Evolutionary conservation across 2,329 filamentous ascomycete species (phyloP), one percentile per base, ranked within the genome.

Genomic region (Alternaria angustiovoidea): DNA sequence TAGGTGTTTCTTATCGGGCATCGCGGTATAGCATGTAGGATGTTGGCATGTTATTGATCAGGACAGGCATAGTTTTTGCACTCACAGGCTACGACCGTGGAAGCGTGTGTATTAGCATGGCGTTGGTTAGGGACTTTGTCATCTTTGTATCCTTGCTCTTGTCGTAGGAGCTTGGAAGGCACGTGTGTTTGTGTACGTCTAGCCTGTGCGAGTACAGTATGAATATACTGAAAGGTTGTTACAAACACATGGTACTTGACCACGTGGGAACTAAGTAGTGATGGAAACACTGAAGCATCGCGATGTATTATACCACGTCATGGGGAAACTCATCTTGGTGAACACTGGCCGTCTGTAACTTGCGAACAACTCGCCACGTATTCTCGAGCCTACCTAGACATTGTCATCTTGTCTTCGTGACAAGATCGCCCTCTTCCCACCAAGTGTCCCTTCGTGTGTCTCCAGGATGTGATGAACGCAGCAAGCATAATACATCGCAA

Each of bases 91-190:
- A 49, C 20, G 30, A 49, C 46, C 24, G 34, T 49, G 46, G 51
- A 53, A 34, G 32, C 22, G 30, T 49, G 14, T 52, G 49, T 48
- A 44, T 67, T 68, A 68, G 65, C 65, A 66, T 64, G 65, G 65
- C 61, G 63, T 62, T 66, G 64, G 64, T 48, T 59, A 8, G 24
- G 20, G 60, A 38, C 14, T 47, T 36, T 60, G 41, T 42, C 28
- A 49, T 34, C 49, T 20, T 20, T 42, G 18, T 39, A 16, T 18
- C 34, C 22, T 52, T 52, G 36, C 24, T 52, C 4, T 12, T 49
- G 32, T 38, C 22, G 22, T n/a, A 20, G 20, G 46, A 49, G 46
- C 30, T 16, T 34, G 46, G 46, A 49, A 49, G 30, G 46, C 34
- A 36, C 39, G 24, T 24, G 20, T 42, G 28, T 26, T 14, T 41